A percentile compares a stretch with the other conserved stretches of the same genome.
Conservation (phyloP, 1,284 basidiomycete genomes). For the Bondarzewia mesenterica region DNA sequence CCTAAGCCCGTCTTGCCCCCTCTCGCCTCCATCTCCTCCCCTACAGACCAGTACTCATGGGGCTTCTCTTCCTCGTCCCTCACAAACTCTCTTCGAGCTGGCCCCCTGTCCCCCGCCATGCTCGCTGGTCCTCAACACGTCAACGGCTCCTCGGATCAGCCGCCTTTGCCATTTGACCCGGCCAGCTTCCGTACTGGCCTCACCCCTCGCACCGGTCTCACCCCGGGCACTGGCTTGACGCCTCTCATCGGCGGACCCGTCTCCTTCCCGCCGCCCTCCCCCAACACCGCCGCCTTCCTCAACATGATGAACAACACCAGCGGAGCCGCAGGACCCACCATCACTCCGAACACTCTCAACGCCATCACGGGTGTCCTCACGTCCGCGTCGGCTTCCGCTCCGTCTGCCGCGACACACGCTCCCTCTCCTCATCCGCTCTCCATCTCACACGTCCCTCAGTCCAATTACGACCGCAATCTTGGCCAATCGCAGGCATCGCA, state of each 20-base stretch:
- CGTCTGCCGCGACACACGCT: conserved; percentile 4
- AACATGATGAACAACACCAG: conserved; percentile 79
- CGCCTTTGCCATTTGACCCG: conserved; percentile 55
- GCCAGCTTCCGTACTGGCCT: conserved; percentile 74
- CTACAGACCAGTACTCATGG: conserved; percentile 79
- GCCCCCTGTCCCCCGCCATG: conserved; percentile 93
- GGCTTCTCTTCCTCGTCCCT: conserved; percentile 48
- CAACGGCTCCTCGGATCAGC: conserved; percentile 12
- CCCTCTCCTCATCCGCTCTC: conserved; percentile 13
- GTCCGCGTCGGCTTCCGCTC: conserved; percentile 14
- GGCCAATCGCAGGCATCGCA: conserved; percentile 14
- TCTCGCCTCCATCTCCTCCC: conserved; percentile 78
- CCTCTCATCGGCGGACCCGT: conserved; percentile 74
- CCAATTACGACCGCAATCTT: conserved; percentile 16
- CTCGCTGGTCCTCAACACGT: conserved; percentile 73
- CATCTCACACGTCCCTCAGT: conserved; percentile 13
- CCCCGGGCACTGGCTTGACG: conserved; percentile 73
- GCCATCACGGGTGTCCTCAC: conserved; percentile 68
- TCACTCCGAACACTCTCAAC: conserved; percentile 87
- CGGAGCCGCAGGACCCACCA: conserved; percentile 50
- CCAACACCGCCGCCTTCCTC: conserved; percentile 89
- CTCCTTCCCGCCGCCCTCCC: conserved; percentile 78
- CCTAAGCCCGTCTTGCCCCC: conserved; percentile 74
- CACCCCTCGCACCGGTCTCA: conserved; percentile 67
- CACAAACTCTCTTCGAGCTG: conserved; percentile 76